Evolutionary conservation across 2,329 filamentous ascomycete species (phyloP).

Genomic region (Aureobasidium sp.): DNA sequence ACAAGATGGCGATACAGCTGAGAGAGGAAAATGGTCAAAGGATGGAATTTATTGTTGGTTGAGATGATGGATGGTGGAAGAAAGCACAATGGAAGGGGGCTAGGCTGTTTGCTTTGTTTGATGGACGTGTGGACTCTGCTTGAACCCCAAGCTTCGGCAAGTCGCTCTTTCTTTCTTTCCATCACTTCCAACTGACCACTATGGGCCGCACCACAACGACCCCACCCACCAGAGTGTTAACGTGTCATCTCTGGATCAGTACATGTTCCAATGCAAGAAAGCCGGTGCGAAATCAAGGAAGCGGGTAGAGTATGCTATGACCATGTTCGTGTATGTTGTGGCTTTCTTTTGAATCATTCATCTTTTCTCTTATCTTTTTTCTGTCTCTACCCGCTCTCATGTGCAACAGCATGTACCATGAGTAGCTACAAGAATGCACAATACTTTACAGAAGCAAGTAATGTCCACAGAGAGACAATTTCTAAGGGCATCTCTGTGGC

Average conservation of each 20-base stretch:
- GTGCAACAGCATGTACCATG: not conserved
- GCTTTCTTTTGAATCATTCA: not conserved
- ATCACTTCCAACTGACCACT: not conserved
- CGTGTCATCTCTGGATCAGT: not conserved
- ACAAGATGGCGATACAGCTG: not conserved
- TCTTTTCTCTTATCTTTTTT: not conserved
- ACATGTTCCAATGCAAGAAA: not conserved
- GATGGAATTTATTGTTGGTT: not conserved
- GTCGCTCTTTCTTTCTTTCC: not conserved
- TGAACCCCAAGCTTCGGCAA: not conserved
- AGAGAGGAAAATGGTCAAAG: not conserved
- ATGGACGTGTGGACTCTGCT: not conserved
- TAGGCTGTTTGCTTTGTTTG: slow-evolving; percentile 9
- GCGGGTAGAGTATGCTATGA: not conserved
- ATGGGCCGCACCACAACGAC: not conserved
- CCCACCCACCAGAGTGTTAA: not conserved
- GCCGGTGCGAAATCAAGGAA: not conserved
- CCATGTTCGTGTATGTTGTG: not conserved
- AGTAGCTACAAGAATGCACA: not conserved
- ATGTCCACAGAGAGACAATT: not conserved
- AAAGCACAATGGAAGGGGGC: not conserved
- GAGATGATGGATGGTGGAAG: not conserved
- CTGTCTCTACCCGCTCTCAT: not conserved
- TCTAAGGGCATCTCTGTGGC: not conserved
- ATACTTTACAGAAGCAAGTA: not conserved